Evolutionary conservation across 176 grass and related monocot genomes (phyloP).

Genomic region (Dactylis glomerata): DNA sequence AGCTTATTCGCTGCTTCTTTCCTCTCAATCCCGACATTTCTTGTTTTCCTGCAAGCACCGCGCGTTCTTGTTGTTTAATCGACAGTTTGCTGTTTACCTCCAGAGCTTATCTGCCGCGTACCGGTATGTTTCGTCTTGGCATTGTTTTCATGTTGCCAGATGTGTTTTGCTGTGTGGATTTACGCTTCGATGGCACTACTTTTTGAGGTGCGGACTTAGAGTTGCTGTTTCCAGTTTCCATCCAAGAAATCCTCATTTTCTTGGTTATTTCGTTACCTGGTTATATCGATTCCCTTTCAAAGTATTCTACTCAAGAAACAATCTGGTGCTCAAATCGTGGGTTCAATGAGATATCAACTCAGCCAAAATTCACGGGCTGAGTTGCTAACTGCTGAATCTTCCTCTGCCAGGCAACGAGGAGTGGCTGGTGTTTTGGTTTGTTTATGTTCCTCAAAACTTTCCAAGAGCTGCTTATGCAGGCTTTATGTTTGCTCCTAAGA

Average conservation of each 20-base stretch:
- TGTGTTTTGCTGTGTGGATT: neutral
- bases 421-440: neutral
- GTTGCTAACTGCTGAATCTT: neutral
- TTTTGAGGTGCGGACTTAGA: neutral
- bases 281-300: neutral
- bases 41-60: neutral
- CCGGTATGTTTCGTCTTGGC: neutral
- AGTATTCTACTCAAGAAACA: neutral
- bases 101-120: neutral
- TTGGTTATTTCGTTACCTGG: neutral
- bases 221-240: neutral
- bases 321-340: neutral
- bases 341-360: neutral
- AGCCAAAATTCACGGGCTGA: neutral
- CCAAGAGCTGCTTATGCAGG: neutral
- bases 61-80: neutral
- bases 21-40: neutral
- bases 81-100: neutral
- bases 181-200: neutral
- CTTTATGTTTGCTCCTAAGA: neutral
- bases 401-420: neutral
- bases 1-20: neutral
- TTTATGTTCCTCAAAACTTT: constrained; percentile 4
- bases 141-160: neutral
- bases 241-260: neutral